Evolutionary conservation across 2,329 filamentous ascomycete species (phyloP).

Genomic region (Westerdykella ornata): DNA sequence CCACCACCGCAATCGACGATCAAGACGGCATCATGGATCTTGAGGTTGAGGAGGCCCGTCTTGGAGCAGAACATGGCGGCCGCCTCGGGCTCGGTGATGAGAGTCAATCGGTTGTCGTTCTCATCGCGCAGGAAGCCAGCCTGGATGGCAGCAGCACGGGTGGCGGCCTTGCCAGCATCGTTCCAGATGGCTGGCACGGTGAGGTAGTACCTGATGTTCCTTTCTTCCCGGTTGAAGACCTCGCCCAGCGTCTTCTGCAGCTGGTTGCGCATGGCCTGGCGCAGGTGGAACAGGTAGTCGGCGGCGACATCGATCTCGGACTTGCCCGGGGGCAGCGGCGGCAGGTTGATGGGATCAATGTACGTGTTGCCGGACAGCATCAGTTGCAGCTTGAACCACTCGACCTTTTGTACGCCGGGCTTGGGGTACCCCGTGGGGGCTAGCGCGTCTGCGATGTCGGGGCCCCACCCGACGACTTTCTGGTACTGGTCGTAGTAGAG

Average conservation of each 20-base stretch:
- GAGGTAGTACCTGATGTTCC: conserved; percentile 95
- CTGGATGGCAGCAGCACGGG: conserved; percentile 90
- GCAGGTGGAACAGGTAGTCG: conserved; percentile 96
- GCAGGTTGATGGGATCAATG: conserved; percentile 97
- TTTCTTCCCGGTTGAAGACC: conserved; percentile 95
- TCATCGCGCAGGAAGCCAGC: conserved; percentile 94
- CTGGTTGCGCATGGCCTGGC: conserved; percentile 92
- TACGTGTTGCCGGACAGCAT: conserved; percentile 99
- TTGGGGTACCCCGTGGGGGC: conserved; percentile 97
- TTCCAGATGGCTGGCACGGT: conserved; percentile 99
- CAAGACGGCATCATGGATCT: conserved; percentile 95
- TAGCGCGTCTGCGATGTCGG: conserved; percentile 93
- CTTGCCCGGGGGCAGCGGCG: conserved; percentile 92
- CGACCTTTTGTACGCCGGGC: conserved; percentile 94
- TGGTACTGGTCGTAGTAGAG: conserved; percentile 99
- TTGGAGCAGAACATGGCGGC: conserved; percentile 97
- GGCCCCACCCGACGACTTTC: conserved; percentile 98
- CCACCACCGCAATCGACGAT: conserved; percentile 98
- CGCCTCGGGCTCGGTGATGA: conserved; percentile 94
- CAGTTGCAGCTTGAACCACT: conserved; percentile 99
- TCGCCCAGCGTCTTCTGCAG: conserved; percentile 94
- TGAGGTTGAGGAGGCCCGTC: conserved; percentile 89
- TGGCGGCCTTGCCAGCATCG: conserved; percentile 95
- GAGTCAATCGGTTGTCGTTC: conserved; percentile 90
- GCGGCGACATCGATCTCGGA: conserved; percentile 99